These are phyloP conservation scores for Solioccasus polychromus DNA, from an alignment of 768 basidiomycete species.

Conservation along the genomic window DNA sequence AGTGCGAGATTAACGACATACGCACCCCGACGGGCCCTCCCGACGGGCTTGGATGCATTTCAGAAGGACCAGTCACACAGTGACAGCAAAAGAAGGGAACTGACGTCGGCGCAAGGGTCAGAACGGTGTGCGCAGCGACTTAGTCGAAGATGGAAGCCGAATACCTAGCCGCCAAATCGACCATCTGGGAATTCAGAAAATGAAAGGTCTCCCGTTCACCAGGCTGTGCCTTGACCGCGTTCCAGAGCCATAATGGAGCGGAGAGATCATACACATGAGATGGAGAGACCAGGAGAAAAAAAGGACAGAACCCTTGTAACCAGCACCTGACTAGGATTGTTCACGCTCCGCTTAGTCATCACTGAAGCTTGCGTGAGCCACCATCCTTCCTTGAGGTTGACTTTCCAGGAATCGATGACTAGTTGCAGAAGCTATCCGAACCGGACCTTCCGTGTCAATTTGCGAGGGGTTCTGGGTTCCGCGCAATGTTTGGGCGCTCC, in stretches of 20 bases:
- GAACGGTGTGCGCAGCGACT: background rate
- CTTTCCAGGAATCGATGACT: conserved; percentile 14
- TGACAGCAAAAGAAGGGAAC: background rate
- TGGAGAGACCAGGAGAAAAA: background rate
- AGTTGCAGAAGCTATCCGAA: background rate
- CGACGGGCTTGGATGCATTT: conserved; percentile 6
- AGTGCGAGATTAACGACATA: conserved; percentile 1
- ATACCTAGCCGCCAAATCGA: too few species aligned
- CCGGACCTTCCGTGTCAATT: background rate
- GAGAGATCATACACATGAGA: conserved; percentile 3
- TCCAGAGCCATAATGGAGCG: background rate
- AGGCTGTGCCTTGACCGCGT: background rate
- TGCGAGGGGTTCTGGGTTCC: conserved; percentile 1
- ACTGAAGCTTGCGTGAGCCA: background rate
- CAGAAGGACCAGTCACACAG: background rate
- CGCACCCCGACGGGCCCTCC: background rate
- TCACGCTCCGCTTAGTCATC: conserved; percentile 24
- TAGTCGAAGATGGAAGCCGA: conserved; percentile 10
- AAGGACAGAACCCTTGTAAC: background rate
- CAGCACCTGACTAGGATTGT: background rate
- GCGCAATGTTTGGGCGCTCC: conserved; percentile 7
- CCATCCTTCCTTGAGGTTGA: conserved; percentile 10
- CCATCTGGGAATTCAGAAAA: too few species aligned
- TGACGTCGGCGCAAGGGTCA: conserved; percentile 1
- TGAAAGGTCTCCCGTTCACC: background rate